Base-by-base conservation (phyloP, 371 early-diverging fungal genomes). In the Mortierella sp. region DNA sequence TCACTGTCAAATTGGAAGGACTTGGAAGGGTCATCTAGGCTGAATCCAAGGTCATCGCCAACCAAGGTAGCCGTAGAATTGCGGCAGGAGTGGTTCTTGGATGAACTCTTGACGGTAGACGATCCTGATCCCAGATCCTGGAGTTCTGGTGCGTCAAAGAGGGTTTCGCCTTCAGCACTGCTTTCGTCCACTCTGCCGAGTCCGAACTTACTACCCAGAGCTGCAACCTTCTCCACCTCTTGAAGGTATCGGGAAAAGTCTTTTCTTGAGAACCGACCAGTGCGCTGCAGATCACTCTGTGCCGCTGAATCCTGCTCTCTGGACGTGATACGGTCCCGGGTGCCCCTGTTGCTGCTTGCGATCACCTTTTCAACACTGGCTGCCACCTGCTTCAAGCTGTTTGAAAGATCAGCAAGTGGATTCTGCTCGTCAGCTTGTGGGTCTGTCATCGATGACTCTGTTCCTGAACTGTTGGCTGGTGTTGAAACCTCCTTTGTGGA, bases 151-250 rank as follows among this genome's bases (percentile, higher is more conserved):
- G 55, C 40, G n/a, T 47, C 43, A 4, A 50, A 13, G 29, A 45
- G 24, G 10, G 58, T 49, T n/a, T 25, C 55, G 10, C 29, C 54
- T 16, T 22, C 41, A 25, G 34, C 12, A 8, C 46, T 52, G 0
- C 54, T 59, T 2, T 27, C 44, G 5, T 66, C 63, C 0, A 22
- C 47, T 22, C 29, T 61, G 22, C 57, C 67, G 34, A 73, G 50
- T 6, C 67, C 73, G 34, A 73, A 53, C 27, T 57, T 67, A 4
- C 67, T 51, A 14, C 73, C 67, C 29, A 73, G 58, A 8, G 67
- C 73, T 0, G 73, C 73, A 41, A 73, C 44, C 52, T 73, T 73
- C 19, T 73, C 73, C 51, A 73, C 56, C 46, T 73, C 73, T 29
- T 72, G 61, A 34, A 72, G 66, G 44, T 72, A 72, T 7, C 44